A percentile compares a stretch with the other conserved stretches of the same genome.
Conservation (phyloP, 2,329 filamentous ascomycete genomes). For the Clonostachys solani region DNA sequence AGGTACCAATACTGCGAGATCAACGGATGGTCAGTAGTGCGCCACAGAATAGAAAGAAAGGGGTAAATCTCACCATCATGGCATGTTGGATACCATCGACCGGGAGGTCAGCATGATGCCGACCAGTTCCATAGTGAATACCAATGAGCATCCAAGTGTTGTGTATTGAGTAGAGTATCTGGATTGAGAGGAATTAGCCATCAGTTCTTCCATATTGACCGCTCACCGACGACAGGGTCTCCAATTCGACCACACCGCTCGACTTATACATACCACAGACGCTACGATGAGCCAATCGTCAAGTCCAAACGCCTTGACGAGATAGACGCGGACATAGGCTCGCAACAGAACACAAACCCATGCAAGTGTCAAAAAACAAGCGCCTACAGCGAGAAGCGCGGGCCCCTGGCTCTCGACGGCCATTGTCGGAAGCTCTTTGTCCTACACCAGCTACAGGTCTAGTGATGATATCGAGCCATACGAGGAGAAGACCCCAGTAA, state of each 20-base stretch:
- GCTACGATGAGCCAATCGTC: conserved; percentile 32
- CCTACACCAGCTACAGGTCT: no score
- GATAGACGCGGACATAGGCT: conserved; percentile 22
- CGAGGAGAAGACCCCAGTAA: no score
- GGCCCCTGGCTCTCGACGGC: conserved; percentile 22
- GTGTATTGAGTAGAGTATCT: conserved; percentile 29
- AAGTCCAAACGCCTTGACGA: conserved; percentile 30
- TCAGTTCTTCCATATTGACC: neutral
- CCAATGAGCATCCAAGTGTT: conserved; percentile 24
- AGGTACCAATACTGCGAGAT: conserved; percentile 25
- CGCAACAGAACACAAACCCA: conserved; percentile 19
- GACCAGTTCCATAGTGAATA: conserved; percentile 32
- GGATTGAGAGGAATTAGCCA: neutral
- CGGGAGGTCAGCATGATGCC: conserved; percentile 24
- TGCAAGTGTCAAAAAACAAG: conserved; percentile 16
- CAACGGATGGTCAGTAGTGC: no score
- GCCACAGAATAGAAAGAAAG: neutral
- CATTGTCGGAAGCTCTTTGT: conserved; percentile 6
- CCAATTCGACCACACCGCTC: neutral
- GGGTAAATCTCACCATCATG: conserved; percentile 21
- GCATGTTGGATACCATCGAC: conserved; percentile 16
- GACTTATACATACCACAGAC: conserved; percentile 18
- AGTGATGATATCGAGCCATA: no score
- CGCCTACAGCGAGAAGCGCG: conserved; percentile 22
- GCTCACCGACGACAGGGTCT: no score